Percentiles rank a stretch among this genome's conserved stretches.
Conservation (phyloP, 768 basidiomycete species). For the Tephrocybe sp. region DNA sequence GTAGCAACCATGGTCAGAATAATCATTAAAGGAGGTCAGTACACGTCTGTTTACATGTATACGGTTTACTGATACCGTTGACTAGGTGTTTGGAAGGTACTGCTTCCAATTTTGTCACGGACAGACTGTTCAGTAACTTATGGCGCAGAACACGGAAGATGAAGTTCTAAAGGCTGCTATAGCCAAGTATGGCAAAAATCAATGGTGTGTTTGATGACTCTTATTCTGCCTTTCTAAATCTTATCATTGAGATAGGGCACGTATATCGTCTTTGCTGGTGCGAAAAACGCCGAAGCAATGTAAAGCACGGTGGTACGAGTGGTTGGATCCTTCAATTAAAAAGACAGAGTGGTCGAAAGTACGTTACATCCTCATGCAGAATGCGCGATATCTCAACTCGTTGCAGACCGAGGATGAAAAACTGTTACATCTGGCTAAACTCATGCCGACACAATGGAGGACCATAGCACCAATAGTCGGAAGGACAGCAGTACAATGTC, state of each 20-base stretch:
- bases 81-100: conserved; percentile 80
- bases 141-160: conserved; percentile 84
- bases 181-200: conserved; percentile 95
- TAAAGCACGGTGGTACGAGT: conserved; percentile 99
- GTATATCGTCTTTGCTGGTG: conserved; percentile 95
- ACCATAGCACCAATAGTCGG: conserved; percentile 99
- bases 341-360: conserved; percentile 99
- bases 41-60: background rate
- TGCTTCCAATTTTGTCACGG: background rate
- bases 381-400: background rate
- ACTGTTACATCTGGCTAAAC: conserved; percentile 92
- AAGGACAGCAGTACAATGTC: conserved; percentile 94
- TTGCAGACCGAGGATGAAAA: conserved; percentile 97
- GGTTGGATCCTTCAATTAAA: conserved; percentile 99
- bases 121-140: background rate
- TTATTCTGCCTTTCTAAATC: background rate
- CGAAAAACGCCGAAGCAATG: conserved; percentile 99
- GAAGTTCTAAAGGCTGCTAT: conserved; percentile 99
- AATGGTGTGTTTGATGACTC: conserved; percentile 61
- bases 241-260: conserved; percentile 62
- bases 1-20: conserved; percentile 70
- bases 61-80: conserved; percentile 9
- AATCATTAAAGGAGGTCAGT: conserved; percentile 86
- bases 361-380: conserved; percentile 17
- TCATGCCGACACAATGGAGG: conserved; percentile 99